A percentile compares a stretch with the other conserved stretches of the same genome.
These are phyloP conservation scores for Trametes cubensis DNA, from an alignment of 768 basidiomycete species.

Conservation along the genomic window DNA sequence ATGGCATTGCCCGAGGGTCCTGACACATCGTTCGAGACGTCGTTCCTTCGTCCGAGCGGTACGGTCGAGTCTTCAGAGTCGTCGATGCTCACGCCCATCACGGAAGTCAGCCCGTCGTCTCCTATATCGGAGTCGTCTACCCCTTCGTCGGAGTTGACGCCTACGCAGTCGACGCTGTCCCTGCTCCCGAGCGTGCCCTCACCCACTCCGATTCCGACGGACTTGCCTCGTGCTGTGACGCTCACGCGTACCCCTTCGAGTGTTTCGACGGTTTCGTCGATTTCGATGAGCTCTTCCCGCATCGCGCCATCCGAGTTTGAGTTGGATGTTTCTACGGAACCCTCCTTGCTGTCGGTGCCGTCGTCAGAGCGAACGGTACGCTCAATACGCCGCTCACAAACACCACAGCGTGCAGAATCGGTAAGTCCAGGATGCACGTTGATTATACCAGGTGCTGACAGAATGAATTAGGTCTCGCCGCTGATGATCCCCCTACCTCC, in stretches of 20 bases:
- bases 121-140: constrained; percentile 32
- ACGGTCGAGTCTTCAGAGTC: constrained; percentile 29
- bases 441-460: constrained; percentile 3
- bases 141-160: constrained; percentile 35
- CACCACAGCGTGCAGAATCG: constrained; percentile 30
- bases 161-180: constrained; percentile 32
- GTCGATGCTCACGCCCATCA: constrained; percentile 37
- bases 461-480: constrained; percentile 33
- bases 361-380: constrained; percentile 26
- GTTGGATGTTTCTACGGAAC: constrained; percentile 53
- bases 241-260: constrained; percentile 34
- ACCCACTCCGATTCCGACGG: constrained; percentile 27
- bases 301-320: constrained; percentile 28
- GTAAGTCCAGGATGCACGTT: constrained; percentile 28
- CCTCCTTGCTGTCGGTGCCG: constrained; percentile 57
- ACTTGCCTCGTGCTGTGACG: constrained; percentile 18
- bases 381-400: neutral
- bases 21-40: constrained; percentile 75
- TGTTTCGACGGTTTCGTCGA: constrained; percentile 35
- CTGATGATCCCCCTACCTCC: constrained; percentile 36
- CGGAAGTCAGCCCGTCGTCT: constrained; percentile 34
- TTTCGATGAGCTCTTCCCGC: constrained; percentile 36
- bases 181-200: constrained; percentile 40
- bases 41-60: constrained; percentile 66
- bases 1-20: constrained; percentile 55